A percentile compares a stretch with the other conserved stretches of the same genome.
Evolutionary conservation across 257 asterid species (phyloP).

Genomic region (Craterostigma plantagineum): DNA sequence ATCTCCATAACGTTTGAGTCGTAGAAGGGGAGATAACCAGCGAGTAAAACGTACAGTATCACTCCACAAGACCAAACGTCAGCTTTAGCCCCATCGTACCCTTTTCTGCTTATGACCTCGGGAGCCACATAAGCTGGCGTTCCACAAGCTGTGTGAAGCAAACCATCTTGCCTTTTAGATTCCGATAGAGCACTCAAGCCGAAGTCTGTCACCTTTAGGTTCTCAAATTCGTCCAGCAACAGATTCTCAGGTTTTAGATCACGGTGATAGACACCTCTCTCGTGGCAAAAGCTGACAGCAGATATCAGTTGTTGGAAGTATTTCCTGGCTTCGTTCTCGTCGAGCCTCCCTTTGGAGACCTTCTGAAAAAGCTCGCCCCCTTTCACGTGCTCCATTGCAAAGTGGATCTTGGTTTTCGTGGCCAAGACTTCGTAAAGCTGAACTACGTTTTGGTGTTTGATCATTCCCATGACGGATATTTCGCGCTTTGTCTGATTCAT

Average conservation of each 20-base stretch:
- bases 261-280: conserved; percentile 2
- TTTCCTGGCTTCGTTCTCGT: not conserved
- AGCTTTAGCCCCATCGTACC: conserved; percentile 11
- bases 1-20: conserved; percentile 1
- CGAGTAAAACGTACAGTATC: conserved; percentile 3
- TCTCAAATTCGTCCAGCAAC: not conserved
- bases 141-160: conserved; percentile 10
- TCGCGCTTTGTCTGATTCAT: conserved; percentile 1
- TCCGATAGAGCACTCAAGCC: conserved; percentile 5
- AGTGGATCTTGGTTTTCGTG: conserved; percentile 4
- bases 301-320: conserved; percentile 4
- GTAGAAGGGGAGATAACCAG: conserved; percentile 7
- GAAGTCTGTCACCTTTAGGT: conserved; percentile 1
- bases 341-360: conserved; percentile 1
- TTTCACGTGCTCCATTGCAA: conserved; percentile 4
- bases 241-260: conserved; percentile 6
- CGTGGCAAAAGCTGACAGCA: conserved; percentile 4
- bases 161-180: conserved; percentile 1
- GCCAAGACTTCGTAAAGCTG: conserved; percentile 1
- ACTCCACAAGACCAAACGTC: conserved; percentile 12
- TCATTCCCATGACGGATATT: conserved; percentile 1
- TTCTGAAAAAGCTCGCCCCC: conserved; percentile 3
- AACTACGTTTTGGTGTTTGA: not conserved
- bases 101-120: conserved; percentile 7
- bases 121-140: conserved; percentile 11